Conservation (phyloP, 768 basidiomycete genomes). For the Amanita molliuscula region DNA sequence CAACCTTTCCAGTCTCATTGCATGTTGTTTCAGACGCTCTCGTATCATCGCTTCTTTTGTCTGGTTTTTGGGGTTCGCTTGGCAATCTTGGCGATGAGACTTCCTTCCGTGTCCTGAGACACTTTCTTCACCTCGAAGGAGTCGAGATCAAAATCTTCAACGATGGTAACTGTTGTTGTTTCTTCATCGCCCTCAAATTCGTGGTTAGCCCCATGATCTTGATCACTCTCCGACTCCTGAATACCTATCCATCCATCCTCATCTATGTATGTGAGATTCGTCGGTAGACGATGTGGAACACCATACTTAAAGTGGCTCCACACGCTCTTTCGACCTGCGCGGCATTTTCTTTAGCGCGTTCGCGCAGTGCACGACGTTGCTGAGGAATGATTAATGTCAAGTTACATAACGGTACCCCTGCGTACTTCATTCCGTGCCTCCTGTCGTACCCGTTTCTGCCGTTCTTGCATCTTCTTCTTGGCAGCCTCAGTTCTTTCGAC, state of each 20-base stretch:
- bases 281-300: background rate
- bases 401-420: slow-evolving; percentile 9
- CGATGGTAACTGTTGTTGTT: slow-evolving; percentile 82
- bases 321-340: slow-evolving; percentile 69
- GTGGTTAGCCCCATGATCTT: slow-evolving; percentile 38
- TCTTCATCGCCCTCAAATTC: slow-evolving; percentile 80
- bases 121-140: background rate
- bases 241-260: slow-evolving; percentile 42
- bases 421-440: slow-evolving; percentile 73
- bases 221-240: slow-evolving; percentile 17
- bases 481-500: slow-evolving; percentile 72
- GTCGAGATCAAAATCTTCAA: slow-evolving; percentile 83
- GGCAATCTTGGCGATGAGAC: background rate
- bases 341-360: slow-evolving; percentile 72
- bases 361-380: slow-evolving; percentile 71
- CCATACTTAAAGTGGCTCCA: slow-evolving; percentile 20
- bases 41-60: slow-evolving; percentile 9
- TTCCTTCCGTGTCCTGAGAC: background rate
- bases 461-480: slow-evolving; percentile 60
- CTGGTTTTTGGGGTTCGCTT: slow-evolving; percentile 2
- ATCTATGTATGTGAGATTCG: background rate
- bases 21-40: slow-evolving; percentile 11
- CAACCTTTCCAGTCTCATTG: slow-evolving; percentile 11
- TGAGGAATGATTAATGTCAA: slow-evolving; percentile 20
- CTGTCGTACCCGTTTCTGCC: slow-evolving; percentile 66